Conservation (phyloP, 768 basidiomycete species). For the Wakefieldia striispora region DNA sequence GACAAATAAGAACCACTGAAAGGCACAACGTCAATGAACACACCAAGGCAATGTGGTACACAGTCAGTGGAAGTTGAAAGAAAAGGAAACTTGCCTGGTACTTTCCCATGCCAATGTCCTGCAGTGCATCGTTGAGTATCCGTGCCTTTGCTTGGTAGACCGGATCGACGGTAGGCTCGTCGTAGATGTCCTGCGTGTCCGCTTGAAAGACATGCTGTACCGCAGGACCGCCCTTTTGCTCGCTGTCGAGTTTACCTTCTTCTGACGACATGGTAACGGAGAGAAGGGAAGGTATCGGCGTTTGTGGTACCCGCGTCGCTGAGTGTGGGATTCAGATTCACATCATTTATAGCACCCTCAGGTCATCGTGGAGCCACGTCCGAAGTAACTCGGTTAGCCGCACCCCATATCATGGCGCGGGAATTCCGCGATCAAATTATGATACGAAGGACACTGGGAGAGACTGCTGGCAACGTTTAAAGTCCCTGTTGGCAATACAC, state of each 20-base stretch:
- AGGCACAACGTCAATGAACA: background rate
- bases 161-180: conserved; percentile 43
- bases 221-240: background rate
- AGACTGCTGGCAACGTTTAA: too few relatives aligned
- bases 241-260: background rate
- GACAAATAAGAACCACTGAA: conserved; percentile 59
- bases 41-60: too few relatives aligned
- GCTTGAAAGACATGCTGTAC: background rate
- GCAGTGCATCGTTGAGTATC: conserved; percentile 57
- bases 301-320: too few relatives aligned
- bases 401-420: too few relatives aligned
- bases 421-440: too few relatives aligned
- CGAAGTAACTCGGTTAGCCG: too few relatives aligned
- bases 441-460: too few relatives aligned
- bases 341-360: too few relatives aligned
- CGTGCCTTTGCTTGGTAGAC: conserved; percentile 58
- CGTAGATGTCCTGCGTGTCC: conserved; percentile 25
- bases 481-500: too few relatives aligned
- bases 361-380: too few relatives aligned
- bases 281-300: background rate
- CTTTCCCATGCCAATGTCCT: conserved; percentile 69
- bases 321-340: too few relatives aligned
- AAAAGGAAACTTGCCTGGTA: conserved; percentile 47
- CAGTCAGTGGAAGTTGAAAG: background rate
- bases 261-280: conserved; percentile 18